phyloP scores from a whole-genome alignment of 495 filamentous ascomycete species.

The Chaetomidium leptoderma region DNA sequence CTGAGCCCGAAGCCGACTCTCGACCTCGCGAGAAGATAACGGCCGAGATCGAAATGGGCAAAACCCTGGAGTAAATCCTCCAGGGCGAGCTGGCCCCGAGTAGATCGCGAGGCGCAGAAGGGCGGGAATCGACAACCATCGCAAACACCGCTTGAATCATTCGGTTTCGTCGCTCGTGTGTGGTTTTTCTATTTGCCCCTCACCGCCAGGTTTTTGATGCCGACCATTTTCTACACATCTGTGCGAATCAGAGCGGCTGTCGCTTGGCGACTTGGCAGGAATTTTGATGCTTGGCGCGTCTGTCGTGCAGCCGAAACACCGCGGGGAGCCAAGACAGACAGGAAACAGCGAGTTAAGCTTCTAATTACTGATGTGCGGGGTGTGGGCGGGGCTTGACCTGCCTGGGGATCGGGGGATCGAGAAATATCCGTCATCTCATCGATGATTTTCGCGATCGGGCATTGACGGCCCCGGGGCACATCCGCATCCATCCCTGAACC shows the following conservation, averaged over 20 bases:
- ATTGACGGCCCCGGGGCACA: too few relatives aligned
- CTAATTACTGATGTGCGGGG: too few relatives aligned
- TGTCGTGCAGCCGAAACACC: slow-evolving; percentile 7
- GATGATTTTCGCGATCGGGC: too few relatives aligned
- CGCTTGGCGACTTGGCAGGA: slow-evolving; percentile 8
- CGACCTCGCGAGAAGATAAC: too few relatives aligned
- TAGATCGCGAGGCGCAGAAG: not conserved
- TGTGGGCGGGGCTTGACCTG: too few relatives aligned
- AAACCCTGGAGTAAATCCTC: not conserved
- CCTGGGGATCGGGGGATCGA: too few relatives aligned
- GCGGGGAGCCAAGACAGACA: not conserved
- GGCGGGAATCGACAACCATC: not conserved
- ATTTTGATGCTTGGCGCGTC: not conserved
- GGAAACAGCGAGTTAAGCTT: too few relatives aligned
- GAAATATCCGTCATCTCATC: too few relatives aligned
- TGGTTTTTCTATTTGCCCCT: slow-evolving; percentile 1
- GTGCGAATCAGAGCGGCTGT: slow-evolving; percentile 15
- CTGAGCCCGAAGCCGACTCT: too few relatives aligned
- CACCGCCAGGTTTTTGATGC: not conserved
- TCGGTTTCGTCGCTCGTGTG: not conserved
- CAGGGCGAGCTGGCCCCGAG: not conserved
- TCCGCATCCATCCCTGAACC: too few relatives aligned
- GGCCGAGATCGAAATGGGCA: too few relatives aligned
- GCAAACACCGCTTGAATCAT: not conserved
- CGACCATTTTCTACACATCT: not conserved